These are phyloP conservation scores for Pyricularia pennisetigena DNA, from an alignment of 2,329 filamentous ascomycete species.

Conservation along the genomic window DNA sequence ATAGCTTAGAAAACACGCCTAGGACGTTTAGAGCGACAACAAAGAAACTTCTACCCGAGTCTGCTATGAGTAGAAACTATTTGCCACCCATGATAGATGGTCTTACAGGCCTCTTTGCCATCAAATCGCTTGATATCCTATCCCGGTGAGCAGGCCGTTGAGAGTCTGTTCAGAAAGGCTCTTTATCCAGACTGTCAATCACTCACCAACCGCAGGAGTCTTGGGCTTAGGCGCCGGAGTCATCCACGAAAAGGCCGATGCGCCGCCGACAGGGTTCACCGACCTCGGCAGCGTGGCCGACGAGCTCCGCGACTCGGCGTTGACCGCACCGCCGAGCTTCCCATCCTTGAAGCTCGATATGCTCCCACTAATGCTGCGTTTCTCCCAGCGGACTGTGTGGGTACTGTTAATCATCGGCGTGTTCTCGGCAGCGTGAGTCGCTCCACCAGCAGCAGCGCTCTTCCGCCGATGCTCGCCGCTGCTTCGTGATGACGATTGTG, in stretches of 20 bases:
- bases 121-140: not conserved
- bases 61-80: not conserved
- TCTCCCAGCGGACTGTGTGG: constrained; percentile 38
- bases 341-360: constrained; percentile 24
- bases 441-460: constrained; percentile 28
- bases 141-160: not conserved
- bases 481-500: constrained; percentile 31
- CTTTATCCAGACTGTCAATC: constrained; percentile 6
- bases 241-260: constrained; percentile 90
- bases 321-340: constrained; percentile 16
- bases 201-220: constrained; percentile 25
- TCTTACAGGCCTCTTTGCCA: not conserved
- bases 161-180: too few relatives aligned
- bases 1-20: not conserved
- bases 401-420: constrained; percentile 5
- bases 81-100: not conserved
- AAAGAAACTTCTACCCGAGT: not conserved
- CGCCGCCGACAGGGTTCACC: constrained; percentile 81
- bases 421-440: not conserved
- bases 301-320: constrained; percentile 24
- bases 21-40: not conserved
- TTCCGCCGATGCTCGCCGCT: constrained; percentile 43
- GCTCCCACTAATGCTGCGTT: constrained; percentile 32
- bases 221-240: constrained; percentile 41
- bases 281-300: constrained; percentile 38